Evolutionary conservation across 2,329 filamentous ascomycete genomes (phyloP), one percentile per base, ranked within the genome.

Genomic region (Neoascochyta sp.): DNA sequence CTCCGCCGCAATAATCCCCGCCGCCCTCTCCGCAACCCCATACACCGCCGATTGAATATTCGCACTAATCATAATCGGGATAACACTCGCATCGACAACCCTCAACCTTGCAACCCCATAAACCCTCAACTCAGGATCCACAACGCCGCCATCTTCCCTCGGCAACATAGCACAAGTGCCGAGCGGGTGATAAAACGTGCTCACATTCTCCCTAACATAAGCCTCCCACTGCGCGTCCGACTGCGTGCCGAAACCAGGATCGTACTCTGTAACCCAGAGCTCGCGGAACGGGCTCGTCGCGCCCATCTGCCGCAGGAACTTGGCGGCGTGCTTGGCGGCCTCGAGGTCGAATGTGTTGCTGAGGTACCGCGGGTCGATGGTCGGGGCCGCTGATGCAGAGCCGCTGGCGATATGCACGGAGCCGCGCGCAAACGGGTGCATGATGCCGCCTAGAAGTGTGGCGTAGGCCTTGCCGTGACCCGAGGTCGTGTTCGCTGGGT

Each of bases 81-180:
- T 47, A 1, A 53, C 32, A 32, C 52, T 52, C 21, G 52, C 44
- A 38, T 49, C 48, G 15, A 49, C 45, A 16, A 50, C 39, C 29
- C 48, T 34, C 21, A 52, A 11, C 9, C 36, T 41, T 18, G 29
- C 30, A 7, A 50, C 39, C 3, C 45, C 50, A 22, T 54, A 43
- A n/a, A 50, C 48, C 24, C 27, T 43, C 25, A 54, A 25, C 13
- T 32, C 9, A 5, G 34, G 24, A 24, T 44, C 39, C 6, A 54
- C 42, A 3, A 52, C 50, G 4, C 50, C 50, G 10, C 41, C 39
- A 9, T 43, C 24, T 22, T 37, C 24, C 21, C 41, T 35, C 9
- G 32, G 25, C 30, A 50, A 22, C 47, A 52, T 50, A 1, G 58
- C 55, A 24, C 57, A 62, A 1, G 57, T 62, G 5, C 62, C 60